Percentiles rank a stretch among this genome's conserved stretches.
Evolutionary conservation across 495 filamentous ascomycete genomes (phyloP).

Genomic region (Rostrohypoxylon terebratum): DNA sequence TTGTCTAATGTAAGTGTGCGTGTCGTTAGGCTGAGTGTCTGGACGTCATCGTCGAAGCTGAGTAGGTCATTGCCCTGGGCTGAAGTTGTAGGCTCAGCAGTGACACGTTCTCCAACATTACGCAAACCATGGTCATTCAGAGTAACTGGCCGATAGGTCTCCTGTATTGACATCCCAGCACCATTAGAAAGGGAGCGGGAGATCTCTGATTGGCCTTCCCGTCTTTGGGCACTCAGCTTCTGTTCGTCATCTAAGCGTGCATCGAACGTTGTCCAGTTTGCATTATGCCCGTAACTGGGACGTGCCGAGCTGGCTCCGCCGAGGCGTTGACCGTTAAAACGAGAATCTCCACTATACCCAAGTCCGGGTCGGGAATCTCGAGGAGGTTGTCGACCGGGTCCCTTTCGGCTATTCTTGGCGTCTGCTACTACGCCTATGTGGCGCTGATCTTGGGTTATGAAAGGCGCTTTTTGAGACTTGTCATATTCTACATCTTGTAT

Average conservation of each 20-base stretch:
- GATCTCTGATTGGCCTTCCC: background rate
- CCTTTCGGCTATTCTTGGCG: background rate
- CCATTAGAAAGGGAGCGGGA: background rate
- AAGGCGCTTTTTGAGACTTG: conserved; percentile 17
- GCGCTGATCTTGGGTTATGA: conserved; percentile 23
- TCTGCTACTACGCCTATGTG: background rate
- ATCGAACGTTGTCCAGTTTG: conserved; percentile 35
- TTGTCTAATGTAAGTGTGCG: background rate
- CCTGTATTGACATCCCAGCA: conserved; percentile 15
- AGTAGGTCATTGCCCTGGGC: conserved; percentile 24
- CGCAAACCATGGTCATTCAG: conserved; percentile 34
- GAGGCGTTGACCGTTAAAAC: background rate
- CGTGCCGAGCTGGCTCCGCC: background rate
- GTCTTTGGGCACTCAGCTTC: conserved; percentile 10
- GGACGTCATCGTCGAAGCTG: conserved; percentile 13
- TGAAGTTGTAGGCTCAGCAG: conserved; percentile 6
- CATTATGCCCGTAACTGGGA: background rate
- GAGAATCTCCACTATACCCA: conserved; percentile 5
- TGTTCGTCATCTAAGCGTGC: conserved; percentile 35
- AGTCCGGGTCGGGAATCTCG: conserved; percentile 7
- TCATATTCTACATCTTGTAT: background rate
- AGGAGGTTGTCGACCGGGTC: background rate
- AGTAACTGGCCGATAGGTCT: conserved; percentile 42
- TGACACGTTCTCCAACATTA: conserved; percentile 15
- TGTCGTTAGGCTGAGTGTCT: conserved; percentile 8